Conservation (phyloP, 2,329 filamentous ascomycete species). For the Stemphylium lycopersici region DNA sequence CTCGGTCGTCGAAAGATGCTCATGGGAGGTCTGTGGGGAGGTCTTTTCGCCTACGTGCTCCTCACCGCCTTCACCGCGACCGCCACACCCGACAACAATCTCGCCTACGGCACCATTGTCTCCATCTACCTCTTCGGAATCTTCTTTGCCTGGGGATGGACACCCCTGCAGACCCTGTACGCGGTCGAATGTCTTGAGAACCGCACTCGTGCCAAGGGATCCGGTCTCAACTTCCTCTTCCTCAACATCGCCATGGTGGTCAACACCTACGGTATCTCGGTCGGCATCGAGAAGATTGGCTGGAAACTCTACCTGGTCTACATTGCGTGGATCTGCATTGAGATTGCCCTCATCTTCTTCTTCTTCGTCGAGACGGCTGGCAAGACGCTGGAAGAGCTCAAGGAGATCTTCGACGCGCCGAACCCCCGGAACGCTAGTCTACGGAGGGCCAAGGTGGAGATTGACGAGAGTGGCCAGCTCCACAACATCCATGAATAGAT, state of each 20-base stretch:
- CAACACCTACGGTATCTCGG: conserved; percentile 42
- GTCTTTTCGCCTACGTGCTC: conserved; percentile 43
- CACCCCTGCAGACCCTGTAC: conserved; percentile 49
- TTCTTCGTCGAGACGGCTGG: conserved; percentile 45
- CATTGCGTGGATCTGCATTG: conserved; percentile 42
- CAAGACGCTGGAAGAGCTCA: conserved; percentile 43
- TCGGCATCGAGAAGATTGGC: conserved; percentile 40
- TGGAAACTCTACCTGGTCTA: conserved; percentile 44
- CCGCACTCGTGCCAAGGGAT: conserved; percentile 48
- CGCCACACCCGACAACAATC: conserved; percentile 29
- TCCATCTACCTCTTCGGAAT: conserved; percentile 51
- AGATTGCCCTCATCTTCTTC: conserved; percentile 37
- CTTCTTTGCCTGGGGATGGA: conserved; percentile 50
- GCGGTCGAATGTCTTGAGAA: conserved; percentile 49
- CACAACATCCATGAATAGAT: conserved; percentile 24
- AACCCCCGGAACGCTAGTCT: conserved; percentile 36
- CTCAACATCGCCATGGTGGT: conserved; percentile 44
- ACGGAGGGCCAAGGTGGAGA: conserved; percentile 32
- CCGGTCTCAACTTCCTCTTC: conserved; percentile 43
- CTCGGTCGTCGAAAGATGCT: conserved; percentile 47
- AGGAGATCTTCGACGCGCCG: conserved; percentile 40
- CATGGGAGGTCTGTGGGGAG: conserved; percentile 45
- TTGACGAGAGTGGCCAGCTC: conserved; percentile 33
- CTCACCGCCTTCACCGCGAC: conserved; percentile 48
- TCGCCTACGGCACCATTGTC: conserved; percentile 49